A percentile compares a stretch with the other conserved stretches of the same genome.
phyloP scores from a whole-genome alignment of 805 yeast species.

The Komagataella phaffii region DNA sequence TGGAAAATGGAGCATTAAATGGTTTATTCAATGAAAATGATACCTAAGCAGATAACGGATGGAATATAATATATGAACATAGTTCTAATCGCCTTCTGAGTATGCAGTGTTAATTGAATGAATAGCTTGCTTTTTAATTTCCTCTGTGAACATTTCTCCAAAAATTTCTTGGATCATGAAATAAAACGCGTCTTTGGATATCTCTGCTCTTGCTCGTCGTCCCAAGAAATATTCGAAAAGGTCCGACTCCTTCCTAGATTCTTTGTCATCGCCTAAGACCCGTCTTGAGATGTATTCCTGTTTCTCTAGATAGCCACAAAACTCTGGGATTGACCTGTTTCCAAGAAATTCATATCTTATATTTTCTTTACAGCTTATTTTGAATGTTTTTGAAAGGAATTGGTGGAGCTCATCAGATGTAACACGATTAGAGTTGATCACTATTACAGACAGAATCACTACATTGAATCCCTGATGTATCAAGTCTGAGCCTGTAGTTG shows the following conservation, averaged over 20 bases:
- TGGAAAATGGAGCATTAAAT: conserved; percentile 56
- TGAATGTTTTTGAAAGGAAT: conserved; percentile 11
- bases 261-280: conserved; percentile 9
- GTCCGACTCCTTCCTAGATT: conserved; percentile 8
- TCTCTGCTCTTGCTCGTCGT: conserved; percentile 14
- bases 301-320: conserved; percentile 10
- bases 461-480: conserved; percentile 14
- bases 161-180: conserved; percentile 12
- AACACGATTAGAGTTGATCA: conserved; percentile 14
- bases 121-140: background rate
- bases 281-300: conserved; percentile 12
- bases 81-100: background rate
- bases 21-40: conserved; percentile 34
- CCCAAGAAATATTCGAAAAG: conserved; percentile 14
- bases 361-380: conserved; percentile 10
- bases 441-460: conserved; percentile 12
- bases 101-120: background rate
- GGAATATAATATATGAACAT: background rate
- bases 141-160: conserved; percentile 11
- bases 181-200: conserved; percentile 11
- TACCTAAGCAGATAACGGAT: background rate
- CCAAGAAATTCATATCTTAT: conserved; percentile 9
- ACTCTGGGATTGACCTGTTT: conserved; percentile 10
- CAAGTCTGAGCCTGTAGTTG: conserved; percentile 11
- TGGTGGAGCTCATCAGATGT: conserved; percentile 13